Evolutionary conservation across 352 stramenopile species (phyloP), one percentile per base, ranked within the genome.

Genomic region (Discostella stelligera): DNA sequence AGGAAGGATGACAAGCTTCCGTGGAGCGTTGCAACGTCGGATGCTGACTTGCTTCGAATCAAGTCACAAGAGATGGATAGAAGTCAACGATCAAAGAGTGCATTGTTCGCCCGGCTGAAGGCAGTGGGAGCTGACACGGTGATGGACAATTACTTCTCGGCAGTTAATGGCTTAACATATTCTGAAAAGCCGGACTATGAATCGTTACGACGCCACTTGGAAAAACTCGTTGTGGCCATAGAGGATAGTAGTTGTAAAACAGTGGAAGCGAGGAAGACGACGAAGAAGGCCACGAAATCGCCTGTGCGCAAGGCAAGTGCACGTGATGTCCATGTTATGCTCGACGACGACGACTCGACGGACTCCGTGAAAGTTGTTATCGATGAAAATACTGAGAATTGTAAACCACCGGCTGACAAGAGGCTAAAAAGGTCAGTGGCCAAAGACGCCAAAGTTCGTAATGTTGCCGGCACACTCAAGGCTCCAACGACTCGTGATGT

Each of bases 1-100:
- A 72, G 80, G 11, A 92, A 83, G 25, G 54, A 92, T 10, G 66
- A 91, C 13, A 58, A 91, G 13, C 66, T 98, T 8, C 85, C 84
- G 32, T 91, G 85, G 85, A 87, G 77, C 65, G 44, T 80, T 30
- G 83, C 77, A 11, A 75, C 52, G 25, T 89, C 78, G 8, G 81
- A 90, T 67, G 76, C 76, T 30, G 79, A 89, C 21, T 53, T 81
- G 52, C 56, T 54, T 20, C 32, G 60, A 52, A 74, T 82, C 13
- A 85, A 80, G 54, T 54, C 39, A 21, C 39, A 49, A 49, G 75
- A 78, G 50, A 74, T 77, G 71, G 71, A 79, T 53, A 60, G 62
- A 23, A 63, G 21, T 44, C 63, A 69, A 67, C n/a, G 58, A 20
- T 73, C 52, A 18, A 66, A 62, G 18, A 74, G 76, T 70, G 25